Evolutionary conservation across 2,329 filamentous ascomycete species (phyloP).

Genomic region (Trichoderma gracile): DNA sequence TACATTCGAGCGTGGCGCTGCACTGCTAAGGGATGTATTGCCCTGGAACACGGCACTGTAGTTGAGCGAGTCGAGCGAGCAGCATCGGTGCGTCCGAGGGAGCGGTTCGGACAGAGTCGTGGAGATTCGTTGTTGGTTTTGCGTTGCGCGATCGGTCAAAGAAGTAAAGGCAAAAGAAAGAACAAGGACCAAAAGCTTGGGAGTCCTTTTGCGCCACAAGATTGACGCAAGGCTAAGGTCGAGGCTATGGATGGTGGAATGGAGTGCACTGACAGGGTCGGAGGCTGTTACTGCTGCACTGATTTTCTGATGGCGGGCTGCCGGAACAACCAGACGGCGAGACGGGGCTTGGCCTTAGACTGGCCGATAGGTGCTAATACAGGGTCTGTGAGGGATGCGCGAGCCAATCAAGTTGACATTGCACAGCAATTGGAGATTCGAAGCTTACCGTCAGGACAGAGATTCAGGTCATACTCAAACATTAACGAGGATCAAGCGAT

Average conservation of each 20-base stretch:
- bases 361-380: neutral
- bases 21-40: constrained; percentile 47
- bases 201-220: constrained; percentile 13
- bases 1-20: constrained; percentile 48
- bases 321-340: constrained; percentile 21
- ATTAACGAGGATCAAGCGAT: no score
- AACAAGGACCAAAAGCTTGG: constrained; percentile 15
- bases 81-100: constrained; percentile 44
- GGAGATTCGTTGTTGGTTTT: no score
- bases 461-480: no score
- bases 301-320: neutral
- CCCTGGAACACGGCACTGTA: constrained; percentile 40
- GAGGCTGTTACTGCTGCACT: no score
- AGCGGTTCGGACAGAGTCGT: constrained; percentile 31
- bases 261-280: neutral
- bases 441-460: no score
- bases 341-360: neutral
- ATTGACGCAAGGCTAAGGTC: constrained; percentile 18
- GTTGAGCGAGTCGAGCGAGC: constrained; percentile 42
- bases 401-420: neutral
- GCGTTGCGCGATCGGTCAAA: constrained; percentile 11
- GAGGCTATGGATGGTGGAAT: constrained; percentile 5
- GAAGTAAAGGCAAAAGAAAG: constrained; percentile 15
- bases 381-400: no score
- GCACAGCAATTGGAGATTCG: no score